A percentile compares a stretch with the other conserved stretches of the same genome.
Evolutionary conservation across 2,329 filamentous ascomycete species (phyloP).

Genomic region (Aspergillus sp.): DNA sequence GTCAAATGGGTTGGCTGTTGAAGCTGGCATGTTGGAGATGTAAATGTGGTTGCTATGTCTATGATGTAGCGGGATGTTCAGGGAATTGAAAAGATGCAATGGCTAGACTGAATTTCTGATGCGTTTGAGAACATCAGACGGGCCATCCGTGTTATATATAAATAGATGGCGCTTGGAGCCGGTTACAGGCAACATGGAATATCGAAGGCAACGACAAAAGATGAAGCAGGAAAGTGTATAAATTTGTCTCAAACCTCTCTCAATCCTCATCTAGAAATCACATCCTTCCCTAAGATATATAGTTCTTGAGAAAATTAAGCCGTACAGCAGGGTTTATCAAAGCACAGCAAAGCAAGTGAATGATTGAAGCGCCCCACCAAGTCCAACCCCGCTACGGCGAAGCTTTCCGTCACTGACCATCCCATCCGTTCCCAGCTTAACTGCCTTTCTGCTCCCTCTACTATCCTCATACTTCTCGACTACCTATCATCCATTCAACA

Average conservation of each 20-base stretch:
- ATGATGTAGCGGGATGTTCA: not conserved
- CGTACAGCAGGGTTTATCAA: not conserved
- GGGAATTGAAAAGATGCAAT: not conserved
- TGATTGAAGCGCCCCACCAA: constrained; percentile 26
- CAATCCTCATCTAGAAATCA: no score
- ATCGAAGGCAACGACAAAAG: no score
- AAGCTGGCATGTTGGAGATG: constrained; percentile 9
- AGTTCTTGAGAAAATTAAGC: not conserved
- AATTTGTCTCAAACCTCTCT: no score
- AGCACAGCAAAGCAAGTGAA: not conserved
- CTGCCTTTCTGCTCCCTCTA: constrained; percentile 13
- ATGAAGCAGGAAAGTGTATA: no score
- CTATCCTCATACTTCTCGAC: constrained; percentile 9
- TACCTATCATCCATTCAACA: not conserved
- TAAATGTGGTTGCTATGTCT: not conserved
- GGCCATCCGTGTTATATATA: not conserved
- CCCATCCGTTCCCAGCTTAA: constrained; percentile 11
- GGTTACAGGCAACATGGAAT: no score
- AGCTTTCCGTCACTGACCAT: constrained; percentile 24
- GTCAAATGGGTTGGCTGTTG: constrained; percentile 66
- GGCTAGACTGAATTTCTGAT: no score
- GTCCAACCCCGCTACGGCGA: constrained; percentile 27
- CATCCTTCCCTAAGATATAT: not conserved
- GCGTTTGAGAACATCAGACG: not conserved
- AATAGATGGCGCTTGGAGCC: not conserved